Evolutionary conservation across 768 basidiomycete species (phyloP).

Genomic region (Cystofilobasidium macerans): DNA sequence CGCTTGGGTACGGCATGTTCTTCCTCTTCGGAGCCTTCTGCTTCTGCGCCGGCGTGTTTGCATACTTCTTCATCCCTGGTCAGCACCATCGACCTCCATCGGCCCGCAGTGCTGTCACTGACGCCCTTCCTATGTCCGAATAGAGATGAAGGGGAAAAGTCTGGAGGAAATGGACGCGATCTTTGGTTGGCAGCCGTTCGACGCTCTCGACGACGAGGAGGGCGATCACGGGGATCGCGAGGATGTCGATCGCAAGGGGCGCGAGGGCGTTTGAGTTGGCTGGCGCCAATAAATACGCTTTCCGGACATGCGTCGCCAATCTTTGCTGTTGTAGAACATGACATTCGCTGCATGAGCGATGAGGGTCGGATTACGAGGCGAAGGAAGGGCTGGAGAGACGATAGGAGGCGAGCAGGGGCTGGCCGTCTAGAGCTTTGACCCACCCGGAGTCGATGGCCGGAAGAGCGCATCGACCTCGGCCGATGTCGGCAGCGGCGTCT

Average conservation of each 20-base stretch:
- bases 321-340: too few relatives aligned
- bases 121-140: not conserved
- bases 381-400: too few relatives aligned
- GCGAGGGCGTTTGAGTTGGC: too few relatives aligned
- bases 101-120: not conserved
- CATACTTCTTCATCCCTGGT: slow-evolving; percentile 13
- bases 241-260: not conserved
- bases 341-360: too few relatives aligned
- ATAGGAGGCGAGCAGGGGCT: not conserved
- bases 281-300: too few relatives aligned
- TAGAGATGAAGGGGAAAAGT: slow-evolving; percentile 1
- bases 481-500: not conserved
- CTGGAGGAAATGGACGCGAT: slow-evolving; percentile 7
- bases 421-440: too few relatives aligned
- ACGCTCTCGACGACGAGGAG: not conserved
- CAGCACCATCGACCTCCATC: not conserved
- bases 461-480: not conserved
- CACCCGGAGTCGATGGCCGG: too few relatives aligned
- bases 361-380: too few relatives aligned
- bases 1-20: slow-evolving; percentile 23
- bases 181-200: not conserved
- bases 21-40: slow-evolving; percentile 24
- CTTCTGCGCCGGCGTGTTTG: not conserved
- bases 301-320: too few relatives aligned
- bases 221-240: not conserved